These are phyloP conservation scores for Cordyceps fumosorosea DNA, from an alignment of 2,329 filamentous ascomycete genomes.

Conservation along the genomic window DNA sequence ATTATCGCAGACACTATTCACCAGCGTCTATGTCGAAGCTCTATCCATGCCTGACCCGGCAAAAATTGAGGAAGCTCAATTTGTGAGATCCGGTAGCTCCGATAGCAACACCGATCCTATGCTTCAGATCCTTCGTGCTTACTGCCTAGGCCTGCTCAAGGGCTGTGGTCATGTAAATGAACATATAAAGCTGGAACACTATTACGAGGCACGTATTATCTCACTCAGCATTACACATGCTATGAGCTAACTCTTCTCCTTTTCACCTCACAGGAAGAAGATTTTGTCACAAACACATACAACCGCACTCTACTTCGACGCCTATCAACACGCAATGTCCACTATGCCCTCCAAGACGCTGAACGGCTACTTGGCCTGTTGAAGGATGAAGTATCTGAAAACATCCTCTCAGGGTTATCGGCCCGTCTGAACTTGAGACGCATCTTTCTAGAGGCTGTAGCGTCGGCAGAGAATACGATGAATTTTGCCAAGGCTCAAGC, in stretches of 20 bases:
- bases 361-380: constrained; percentile 42
- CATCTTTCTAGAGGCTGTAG: constrained; percentile 50
- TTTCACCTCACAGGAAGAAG: constrained; percentile 63
- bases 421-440: constrained; percentile 61
- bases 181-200: constrained; percentile 74
- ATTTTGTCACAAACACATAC: constrained; percentile 91
- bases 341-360: constrained; percentile 47
- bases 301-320: constrained; percentile 67
- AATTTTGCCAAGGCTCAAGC: constrained; percentile 40
- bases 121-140: constrained; percentile 67
- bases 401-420: constrained; percentile 50
- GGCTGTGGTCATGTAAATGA: constrained; percentile 73
- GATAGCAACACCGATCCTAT: constrained; percentile 36
- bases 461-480: constrained; percentile 39
- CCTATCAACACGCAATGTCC: constrained; percentile 52
- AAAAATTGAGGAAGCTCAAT: constrained; percentile 58
- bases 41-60: constrained; percentile 65
- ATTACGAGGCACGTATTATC: constrained; percentile 64
- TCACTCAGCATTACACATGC: not conserved
- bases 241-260: not conserved
- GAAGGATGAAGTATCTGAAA: constrained; percentile 31
- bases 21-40: constrained; percentile 82
- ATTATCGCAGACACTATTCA: constrained; percentile 89
- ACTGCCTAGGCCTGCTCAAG: constrained; percentile 80
- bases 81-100: constrained; percentile 36